Conservation (phyloP, 2,329 filamentous ascomycete genomes). For the Xylariaceae sp. region DNA sequence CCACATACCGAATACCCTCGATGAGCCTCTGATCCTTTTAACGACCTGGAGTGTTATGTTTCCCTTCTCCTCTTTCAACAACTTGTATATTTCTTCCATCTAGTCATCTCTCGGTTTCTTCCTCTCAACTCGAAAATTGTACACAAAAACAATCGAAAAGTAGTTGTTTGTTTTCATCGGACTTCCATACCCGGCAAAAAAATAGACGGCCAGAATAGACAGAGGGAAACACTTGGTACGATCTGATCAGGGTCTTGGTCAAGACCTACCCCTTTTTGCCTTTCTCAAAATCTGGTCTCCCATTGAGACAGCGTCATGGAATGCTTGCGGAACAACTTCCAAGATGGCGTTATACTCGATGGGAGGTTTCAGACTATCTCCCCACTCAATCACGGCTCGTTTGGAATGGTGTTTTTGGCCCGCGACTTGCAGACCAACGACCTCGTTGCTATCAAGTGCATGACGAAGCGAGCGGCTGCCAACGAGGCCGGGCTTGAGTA, state of each 20-base stretch:
- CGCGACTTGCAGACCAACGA: conserved; percentile 71
- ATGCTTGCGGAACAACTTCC: conserved; percentile 80
- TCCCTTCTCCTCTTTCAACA: conserved; percentile 24
- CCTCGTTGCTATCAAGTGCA: conserved; percentile 89
- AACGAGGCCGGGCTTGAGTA: conserved; percentile 57
- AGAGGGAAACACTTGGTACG: conserved; percentile 26
- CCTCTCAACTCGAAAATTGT: too few species aligned
- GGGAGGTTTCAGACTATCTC: conserved; percentile 88
- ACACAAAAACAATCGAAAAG: conserved; percentile 26
- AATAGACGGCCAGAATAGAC: conserved; percentile 26
- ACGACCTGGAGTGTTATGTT: conserved; percentile 38
- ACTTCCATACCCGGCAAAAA: conserved; percentile 22
- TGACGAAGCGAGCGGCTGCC: conserved; percentile 72
- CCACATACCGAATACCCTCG: conserved; percentile 34
- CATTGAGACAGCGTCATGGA: conserved; percentile 55
- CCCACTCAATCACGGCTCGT: conserved; percentile 96
- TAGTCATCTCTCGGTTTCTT: conserved; percentile 13
- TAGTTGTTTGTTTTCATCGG: conserved; percentile 22
- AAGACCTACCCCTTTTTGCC: conserved; percentile 22
- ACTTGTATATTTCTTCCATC: conserved; percentile 30
- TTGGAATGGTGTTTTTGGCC: conserved; percentile 96
- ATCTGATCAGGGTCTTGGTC: conserved; percentile 22
- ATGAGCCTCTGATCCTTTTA: conserved; percentile 42
- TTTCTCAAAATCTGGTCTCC: conserved; percentile 32
- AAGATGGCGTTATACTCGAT: conserved; percentile 72